Conservation (phyloP, 345 rosid species). For the Geranium brycei region DNA sequence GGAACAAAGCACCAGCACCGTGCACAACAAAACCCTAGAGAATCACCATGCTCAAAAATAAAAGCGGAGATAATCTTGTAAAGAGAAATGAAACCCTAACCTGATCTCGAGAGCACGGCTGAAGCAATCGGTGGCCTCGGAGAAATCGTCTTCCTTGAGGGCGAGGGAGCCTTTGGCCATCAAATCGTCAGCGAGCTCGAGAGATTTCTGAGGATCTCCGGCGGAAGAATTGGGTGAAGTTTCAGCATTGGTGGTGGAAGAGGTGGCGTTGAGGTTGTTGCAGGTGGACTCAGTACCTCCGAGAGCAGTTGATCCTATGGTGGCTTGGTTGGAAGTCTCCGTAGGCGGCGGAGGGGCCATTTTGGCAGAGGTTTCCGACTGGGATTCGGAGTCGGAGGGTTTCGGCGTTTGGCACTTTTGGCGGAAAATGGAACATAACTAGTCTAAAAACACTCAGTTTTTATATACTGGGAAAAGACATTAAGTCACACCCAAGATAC, state of each 20-base stretch:
- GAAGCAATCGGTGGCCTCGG: constrained; percentile 79
- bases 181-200: constrained; percentile 56
- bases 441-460: too few species aligned
- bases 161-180: constrained; percentile 48
- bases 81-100: constrained; percentile 18
- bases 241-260: constrained; percentile 24
- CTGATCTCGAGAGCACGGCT: constrained; percentile 92
- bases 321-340: constrained; percentile 33
- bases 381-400: constrained; percentile 20
- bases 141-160: constrained; percentile 45
- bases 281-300: constrained; percentile 59
- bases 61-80: neutral
- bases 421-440: too few species aligned
- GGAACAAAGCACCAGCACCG: too few species aligned
- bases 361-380: constrained; percentile 14
- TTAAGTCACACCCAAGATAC: too few species aligned
- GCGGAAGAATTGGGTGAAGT: constrained; percentile 26
- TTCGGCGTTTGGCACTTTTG: neutral
- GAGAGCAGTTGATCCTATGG: constrained; percentile 23
- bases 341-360: constrained; percentile 8
- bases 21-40: neutral
- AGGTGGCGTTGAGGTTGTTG: constrained; percentile 19
- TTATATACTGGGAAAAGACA: too few species aligned
- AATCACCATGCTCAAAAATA: neutral
- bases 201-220: constrained; percentile 34